phyloP scores from a whole-genome alignment of 225 moss, liverwort and hornwort species.

The Polytrichum commune region DNA sequence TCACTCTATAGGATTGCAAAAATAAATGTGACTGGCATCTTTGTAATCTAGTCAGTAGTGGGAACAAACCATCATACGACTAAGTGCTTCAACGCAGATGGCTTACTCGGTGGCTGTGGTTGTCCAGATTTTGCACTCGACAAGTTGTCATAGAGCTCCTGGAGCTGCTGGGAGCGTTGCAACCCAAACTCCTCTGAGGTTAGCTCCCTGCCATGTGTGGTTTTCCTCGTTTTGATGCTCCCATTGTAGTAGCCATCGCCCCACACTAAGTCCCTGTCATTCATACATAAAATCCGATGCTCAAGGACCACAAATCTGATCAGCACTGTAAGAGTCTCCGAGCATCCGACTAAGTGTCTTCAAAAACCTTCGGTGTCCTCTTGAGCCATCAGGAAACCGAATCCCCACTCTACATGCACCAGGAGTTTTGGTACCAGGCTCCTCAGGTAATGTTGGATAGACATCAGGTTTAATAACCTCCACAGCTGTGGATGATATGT shows the following conservation, averaged over 20 bases:
- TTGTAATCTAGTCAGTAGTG: too few relatives aligned
- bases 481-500: constrained; percentile 18
- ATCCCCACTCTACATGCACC: constrained; percentile 81
- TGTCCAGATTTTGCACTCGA: constrained; percentile 37
- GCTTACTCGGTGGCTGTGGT: constrained; percentile 55
- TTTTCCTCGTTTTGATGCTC: constrained; percentile 83
- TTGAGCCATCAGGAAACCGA: constrained; percentile 84
- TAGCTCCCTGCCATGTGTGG: constrained; percentile 69
- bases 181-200: constrained; percentile 86
- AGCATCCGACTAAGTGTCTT: constrained; percentile 17
- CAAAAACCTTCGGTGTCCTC: constrained; percentile 82
- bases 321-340: too few relatives aligned
- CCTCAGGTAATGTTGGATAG: constrained; percentile 71
- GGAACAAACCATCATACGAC: too few relatives aligned
- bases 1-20: neutral
- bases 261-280: constrained; percentile 69
- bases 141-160: constrained; percentile 77
- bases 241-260: constrained; percentile 96
- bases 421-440: constrained; percentile 59
- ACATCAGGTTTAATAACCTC: constrained; percentile 33
- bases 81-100: constrained; percentile 70
- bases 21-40: too few relatives aligned
- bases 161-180: constrained; percentile 91
- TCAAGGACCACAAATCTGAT: too few relatives aligned
- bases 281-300: neutral